Conservation (phyloP, 148 eudicot genomes). For the Polygonum aviculare region DNA sequence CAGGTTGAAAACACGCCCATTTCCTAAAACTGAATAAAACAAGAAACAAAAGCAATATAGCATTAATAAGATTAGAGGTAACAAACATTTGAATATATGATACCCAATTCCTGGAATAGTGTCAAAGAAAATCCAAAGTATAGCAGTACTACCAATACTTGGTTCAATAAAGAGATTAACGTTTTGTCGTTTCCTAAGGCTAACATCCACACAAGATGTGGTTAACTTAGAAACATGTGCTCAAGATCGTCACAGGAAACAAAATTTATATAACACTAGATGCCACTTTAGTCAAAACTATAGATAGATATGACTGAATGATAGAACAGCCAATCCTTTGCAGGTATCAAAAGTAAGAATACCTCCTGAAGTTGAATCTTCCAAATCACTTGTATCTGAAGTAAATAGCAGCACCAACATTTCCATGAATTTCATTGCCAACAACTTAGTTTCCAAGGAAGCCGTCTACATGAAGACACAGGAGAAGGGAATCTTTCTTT, state of each 20-base stretch:
- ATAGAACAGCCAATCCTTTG: background rate
- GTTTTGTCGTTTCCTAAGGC: background rate
- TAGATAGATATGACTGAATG: background rate
- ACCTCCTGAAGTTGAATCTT: constrained; percentile 47
- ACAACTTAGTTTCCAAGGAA: constrained; percentile 53
- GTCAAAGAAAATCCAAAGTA: background rate
- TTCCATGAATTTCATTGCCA: constrained; percentile 86
- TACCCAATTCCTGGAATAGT: background rate
- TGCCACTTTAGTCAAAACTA: background rate
- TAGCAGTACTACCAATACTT: background rate
- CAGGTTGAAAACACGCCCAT: constrained; percentile 40
- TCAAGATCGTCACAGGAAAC: background rate
- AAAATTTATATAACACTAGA: background rate
- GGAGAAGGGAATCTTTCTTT: background rate
- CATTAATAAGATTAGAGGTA: background rate
- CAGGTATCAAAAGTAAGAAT: constrained; percentile 12
- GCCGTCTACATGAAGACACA: constrained; percentile 35
- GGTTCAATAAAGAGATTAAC: background rate
- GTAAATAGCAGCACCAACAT: constrained; percentile 56
- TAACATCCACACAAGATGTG: background rate
- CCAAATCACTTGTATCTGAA: constrained; percentile 38
- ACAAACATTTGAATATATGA: background rate
- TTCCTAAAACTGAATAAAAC: constrained; percentile 25
- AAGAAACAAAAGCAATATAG: constrained; percentile 8
- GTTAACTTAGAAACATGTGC: background rate